Base-by-base conservation (phyloP, 352 stramenopile genomes). In the Phytophthora colocasiae region DNA sequence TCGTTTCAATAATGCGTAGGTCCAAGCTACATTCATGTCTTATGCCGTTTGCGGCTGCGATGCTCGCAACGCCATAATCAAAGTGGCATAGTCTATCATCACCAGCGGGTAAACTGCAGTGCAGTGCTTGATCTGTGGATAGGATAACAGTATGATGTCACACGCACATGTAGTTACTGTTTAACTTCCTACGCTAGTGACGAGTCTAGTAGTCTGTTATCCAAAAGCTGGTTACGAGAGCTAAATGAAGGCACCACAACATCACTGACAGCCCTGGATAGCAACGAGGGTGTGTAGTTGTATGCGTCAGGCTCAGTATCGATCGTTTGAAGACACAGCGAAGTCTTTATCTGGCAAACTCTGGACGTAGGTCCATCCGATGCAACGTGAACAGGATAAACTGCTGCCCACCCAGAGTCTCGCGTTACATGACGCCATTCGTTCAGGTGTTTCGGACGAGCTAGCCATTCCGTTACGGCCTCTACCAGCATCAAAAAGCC, bases 41-140 rank as follows among this genome's bases (percentile, higher is more conserved):
- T 48, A 58, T 40, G 38, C 39, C 15, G 58, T 51, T 45, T 56
- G 40, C 24, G 43, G 41, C 60, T 62, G 60, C 36, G 51, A 58
- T 48, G 45, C 31, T 47, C 19, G 22, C 38, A 22, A n/a, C 6
- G 61, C 61, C 61, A 64, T 64, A 53, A 66, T 66, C 58, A 66
- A 22, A 51, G 31, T 32, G 47, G 17, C 24, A 24, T 46, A 36
- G 36, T 31, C 36, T 0, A 5, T 41, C 36, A 5, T 41, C 36
- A n/a, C 36, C 36, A 41, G 19, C 22, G 22, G 22, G 22, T 22
- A 22, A 22, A 22, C 22, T 22, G 22, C 22, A 22, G 22, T 22
- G 22, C 34, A 58, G 8, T 11, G 6, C 24, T 49, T n/a, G 36
- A 58, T 44, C 19, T 41, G 26, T 31, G 19, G 52, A 50, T 49